These are phyloP conservation scores for Suhomyces atakaporum DNA, from an alignment of 1,139 yeast species.

Conservation along the genomic window DNA sequence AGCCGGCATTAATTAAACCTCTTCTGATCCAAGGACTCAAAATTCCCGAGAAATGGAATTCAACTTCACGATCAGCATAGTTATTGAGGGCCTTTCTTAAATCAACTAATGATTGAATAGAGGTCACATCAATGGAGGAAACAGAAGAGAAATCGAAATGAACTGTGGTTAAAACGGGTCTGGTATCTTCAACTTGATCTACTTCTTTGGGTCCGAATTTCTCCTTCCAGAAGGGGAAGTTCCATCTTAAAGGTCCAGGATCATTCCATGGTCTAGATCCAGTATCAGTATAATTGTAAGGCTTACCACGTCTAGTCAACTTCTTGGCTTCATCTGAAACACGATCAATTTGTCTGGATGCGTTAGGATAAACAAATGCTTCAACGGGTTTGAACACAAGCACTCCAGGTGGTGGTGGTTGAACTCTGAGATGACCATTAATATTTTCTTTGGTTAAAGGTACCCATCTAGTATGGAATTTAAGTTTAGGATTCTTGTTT, in stretches of 20 bases:
- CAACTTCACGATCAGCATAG: slow-evolving; percentile 83
- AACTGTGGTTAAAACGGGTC: slow-evolving; percentile 70
- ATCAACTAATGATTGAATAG: slow-evolving; percentile 77
- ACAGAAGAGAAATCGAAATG: slow-evolving; percentile 83
- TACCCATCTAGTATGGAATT: slow-evolving; percentile 76
- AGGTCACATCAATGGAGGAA: slow-evolving; percentile 74
- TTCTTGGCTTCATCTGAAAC: slow-evolving; percentile 69
- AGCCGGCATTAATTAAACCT: slow-evolving; percentile 73
- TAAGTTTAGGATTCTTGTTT: slow-evolving; percentile 32
- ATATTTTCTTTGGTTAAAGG: slow-evolving; percentile 62
- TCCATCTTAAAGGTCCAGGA: slow-evolving; percentile 65
- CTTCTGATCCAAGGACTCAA: slow-evolving; percentile 85
- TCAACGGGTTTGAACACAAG: slow-evolving; percentile 83
- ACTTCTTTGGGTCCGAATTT: slow-evolving; percentile 15
- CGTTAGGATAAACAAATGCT: slow-evolving; percentile 78
- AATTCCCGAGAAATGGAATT: slow-evolving; percentile 86
- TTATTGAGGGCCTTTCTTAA: slow-evolving; percentile 68
- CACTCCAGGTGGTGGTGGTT: slow-evolving; percentile 89
- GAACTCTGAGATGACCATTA: slow-evolving; percentile 58
- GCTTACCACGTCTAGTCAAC: slow-evolving; percentile 62
- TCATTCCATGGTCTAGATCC: slow-evolving; percentile 92
- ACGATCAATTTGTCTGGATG: slow-evolving; percentile 70
- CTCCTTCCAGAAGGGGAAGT: slow-evolving; percentile 33
- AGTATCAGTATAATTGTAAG: slow-evolving; percentile 42
- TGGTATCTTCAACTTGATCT: slow-evolving; percentile 40